These are phyloP conservation scores for Fusarium proliferatum DNA, from an alignment of 2,329 filamentous ascomycete genomes.

Conservation along the genomic window DNA sequence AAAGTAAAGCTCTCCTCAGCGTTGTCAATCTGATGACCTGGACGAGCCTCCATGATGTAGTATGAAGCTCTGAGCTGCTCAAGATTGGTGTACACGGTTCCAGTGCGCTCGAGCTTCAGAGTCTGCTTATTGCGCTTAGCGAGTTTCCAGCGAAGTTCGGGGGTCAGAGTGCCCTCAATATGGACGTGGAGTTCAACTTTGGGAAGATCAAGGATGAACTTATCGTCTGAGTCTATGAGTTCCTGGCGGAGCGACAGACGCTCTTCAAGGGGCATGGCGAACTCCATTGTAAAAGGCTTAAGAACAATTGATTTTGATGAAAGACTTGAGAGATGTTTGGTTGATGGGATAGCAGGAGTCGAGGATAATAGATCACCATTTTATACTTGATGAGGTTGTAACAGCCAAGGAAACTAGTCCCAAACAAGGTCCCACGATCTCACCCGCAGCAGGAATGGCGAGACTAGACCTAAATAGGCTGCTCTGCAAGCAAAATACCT, in stretches of 20 bases:
- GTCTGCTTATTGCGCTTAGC: constrained; percentile 71
- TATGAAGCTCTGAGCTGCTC: constrained; percentile 26
- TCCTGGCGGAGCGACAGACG: constrained; percentile 12
- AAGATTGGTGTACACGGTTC: constrained; percentile 1
- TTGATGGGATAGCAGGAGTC: rapidly evolving
- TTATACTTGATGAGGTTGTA: neutral
- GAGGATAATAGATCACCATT: neutral
- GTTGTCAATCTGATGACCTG: constrained; percentile 36
- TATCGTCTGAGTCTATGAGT: constrained; percentile 8
- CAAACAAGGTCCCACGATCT: rapidly evolving
- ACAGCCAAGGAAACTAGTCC: neutral
- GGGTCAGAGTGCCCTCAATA: constrained; percentile 77
- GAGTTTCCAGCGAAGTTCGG: constrained; percentile 74
- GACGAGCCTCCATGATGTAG: constrained; percentile 43
- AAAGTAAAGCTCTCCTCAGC: constrained; percentile 54
- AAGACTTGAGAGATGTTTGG: neutral
- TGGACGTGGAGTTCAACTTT: constrained; percentile 59
- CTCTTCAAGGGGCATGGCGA: constrained; percentile 18
- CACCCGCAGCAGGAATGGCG: neutral
- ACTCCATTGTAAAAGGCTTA: neutral
- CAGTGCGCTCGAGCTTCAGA: constrained; percentile 20
- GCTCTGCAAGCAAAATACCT: neutral
- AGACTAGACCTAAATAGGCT: neutral
- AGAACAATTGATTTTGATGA: rapidly evolving
- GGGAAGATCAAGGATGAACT: constrained; percentile 16